Base-by-base conservation (phyloP, 1,284 basidiomycete species). In the Peniophora sp. region DNA sequence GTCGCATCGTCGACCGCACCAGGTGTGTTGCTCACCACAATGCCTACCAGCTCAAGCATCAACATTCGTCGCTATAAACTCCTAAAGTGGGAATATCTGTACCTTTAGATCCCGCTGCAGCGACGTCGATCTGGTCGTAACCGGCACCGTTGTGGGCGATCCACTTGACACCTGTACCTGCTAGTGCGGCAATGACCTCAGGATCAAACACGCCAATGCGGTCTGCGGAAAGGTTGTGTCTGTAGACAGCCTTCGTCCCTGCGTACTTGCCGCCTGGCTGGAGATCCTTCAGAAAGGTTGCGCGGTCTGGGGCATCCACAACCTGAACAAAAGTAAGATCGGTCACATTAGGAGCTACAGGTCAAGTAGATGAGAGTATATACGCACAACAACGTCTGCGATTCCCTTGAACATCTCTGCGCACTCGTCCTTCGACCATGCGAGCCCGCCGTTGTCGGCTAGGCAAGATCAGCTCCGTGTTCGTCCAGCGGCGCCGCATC, bases 131-230 rank as follows among this genome's bases (percentile, higher is more conserved):
- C 58, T 87, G 82, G 65, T 92, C 89, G 63, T 95, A 95, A 2
- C 93, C 92, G 0, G 92, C 92, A n/a, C 92, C 92, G 56, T 94
- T 93, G 66, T 94, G 91, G 1, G 85, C 88, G 58, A 96, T 91
- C 82, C 89, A 93, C 62, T 85, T 85, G 52, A 95, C 75, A 14
- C 41, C 45, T 23, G 73, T 76, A 2, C 70, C 55, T 2, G 89
- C 81, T 10, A 95, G 72, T 0, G 76, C 78, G 50, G 74, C 66
- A 55, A 96, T 74, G 58, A 96, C 71, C 57, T 88, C 85, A 61
- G 79, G 77, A 68, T 95, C 89, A 61, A 93, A 93, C 24, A 81
- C 66, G 19, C 92, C 92, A 56, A 92, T 83, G 22, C 64, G 66
- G 52, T 76, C 70, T n/a, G 78, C 68, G 20, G 81, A 84, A 41